Evolutionary conservation across 208 protist species (phyloP).

Genomic region (Acanthamoeba castellanii): DNA sequence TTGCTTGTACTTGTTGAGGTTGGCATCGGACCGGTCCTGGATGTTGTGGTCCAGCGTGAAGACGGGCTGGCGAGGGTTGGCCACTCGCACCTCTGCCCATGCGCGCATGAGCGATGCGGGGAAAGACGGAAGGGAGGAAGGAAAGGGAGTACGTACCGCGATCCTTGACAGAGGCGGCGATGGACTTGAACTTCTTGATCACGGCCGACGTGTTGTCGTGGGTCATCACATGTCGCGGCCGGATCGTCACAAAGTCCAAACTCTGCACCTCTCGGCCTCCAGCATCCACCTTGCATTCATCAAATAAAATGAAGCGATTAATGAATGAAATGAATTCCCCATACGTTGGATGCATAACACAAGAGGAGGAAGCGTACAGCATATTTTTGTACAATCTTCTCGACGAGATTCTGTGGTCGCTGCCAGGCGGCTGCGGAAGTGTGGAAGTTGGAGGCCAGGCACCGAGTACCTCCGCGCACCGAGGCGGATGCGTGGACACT

Average conservation of each 20-base stretch:
- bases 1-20: constrained; percentile 87
- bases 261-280: not conserved
- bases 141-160: not conserved
- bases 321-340: not conserved
- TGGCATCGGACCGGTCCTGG: constrained; percentile 86
- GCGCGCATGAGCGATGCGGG: not conserved
- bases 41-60: constrained; percentile 91
- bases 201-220: constrained; percentile 89
- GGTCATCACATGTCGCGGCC: constrained; percentile 88
- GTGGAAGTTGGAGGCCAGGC: not conserved
- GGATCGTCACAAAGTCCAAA: constrained; percentile 86
- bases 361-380: not conserved
- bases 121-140: too few species aligned
- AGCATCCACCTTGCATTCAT: not conserved
- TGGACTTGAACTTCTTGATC: constrained; percentile 86
- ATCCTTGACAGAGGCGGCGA: constrained; percentile 64
- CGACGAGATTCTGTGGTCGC: constrained; percentile 81
- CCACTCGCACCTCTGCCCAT: not conserved
- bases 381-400: constrained; percentile 85
- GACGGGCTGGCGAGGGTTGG: constrained; percentile 84
- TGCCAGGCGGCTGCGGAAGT: not conserved
- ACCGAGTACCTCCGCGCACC: not conserved
- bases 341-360: not conserved
- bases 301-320: not conserved
- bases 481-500: not conserved